phyloP scores from a whole-genome alignment of 306 rosid species.

The Oemleria cerasiformis region DNA sequence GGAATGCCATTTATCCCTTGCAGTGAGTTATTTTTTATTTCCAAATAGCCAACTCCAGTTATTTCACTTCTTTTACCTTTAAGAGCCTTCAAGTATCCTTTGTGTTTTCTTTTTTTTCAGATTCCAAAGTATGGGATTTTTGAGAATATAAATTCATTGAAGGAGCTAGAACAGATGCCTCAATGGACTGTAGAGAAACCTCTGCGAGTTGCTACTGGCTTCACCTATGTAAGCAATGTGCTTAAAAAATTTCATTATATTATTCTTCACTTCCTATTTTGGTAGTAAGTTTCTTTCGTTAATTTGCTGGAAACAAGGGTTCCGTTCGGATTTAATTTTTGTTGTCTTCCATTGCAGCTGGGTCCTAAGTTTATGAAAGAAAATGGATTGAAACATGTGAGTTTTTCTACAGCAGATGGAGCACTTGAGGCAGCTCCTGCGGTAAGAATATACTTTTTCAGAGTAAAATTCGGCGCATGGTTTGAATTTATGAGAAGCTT shows the following conservation, averaged over 20 bases:
- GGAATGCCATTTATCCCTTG: conserved; percentile 76
- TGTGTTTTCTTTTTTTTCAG: conserved; percentile 32
- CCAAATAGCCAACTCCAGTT: not conserved
- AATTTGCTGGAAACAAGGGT: not conserved
- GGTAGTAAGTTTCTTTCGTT: conserved; percentile 3
- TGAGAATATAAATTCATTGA: conserved; percentile 73
- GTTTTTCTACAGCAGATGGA: conserved; percentile 91
- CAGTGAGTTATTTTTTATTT: conserved; percentile 50
- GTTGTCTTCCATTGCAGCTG: conserved; percentile 44
- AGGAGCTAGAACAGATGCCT: conserved; percentile 80
- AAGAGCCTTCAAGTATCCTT: not conserved
- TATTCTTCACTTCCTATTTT: not conserved
- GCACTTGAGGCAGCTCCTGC: conserved; percentile 99
- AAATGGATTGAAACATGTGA: conserved; percentile 70
- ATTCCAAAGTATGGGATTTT: conserved; percentile 89
- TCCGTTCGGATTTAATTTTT: conserved; percentile 15
- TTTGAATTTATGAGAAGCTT: not conserved
- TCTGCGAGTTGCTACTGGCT: conserved; percentile 92
- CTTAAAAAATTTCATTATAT: not conserved
- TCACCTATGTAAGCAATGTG: conserved; percentile 57
- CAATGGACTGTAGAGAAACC: conserved; percentile 81
- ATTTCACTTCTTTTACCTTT: conserved; percentile 1
- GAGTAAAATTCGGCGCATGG: not conserved
- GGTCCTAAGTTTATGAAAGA: conserved; percentile 90
- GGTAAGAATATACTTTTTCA: conserved; percentile 40